Base-by-base conservation (phyloP, 148 eudicot genomes). In the Cornus suecica region DNA sequence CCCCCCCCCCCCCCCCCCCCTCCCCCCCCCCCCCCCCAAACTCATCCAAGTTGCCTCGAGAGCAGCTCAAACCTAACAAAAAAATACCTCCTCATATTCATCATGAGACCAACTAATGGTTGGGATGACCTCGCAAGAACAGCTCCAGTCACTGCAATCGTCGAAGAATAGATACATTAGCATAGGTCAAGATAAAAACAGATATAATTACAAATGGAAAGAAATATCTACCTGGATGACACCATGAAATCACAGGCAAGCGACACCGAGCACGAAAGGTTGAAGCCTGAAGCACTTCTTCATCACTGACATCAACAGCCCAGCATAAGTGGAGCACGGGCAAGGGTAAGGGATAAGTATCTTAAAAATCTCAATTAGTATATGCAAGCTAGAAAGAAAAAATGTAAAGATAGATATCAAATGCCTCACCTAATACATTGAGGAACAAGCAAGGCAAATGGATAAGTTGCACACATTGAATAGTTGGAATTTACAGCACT, bases 111-210 rank as follows among this genome's bases (percentile, higher is more conserved):
- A 81, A 96, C 99, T 76, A 96, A 79, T 74, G 99, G 99, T 81
- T 96, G 99, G 37, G 99, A 96, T 72, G 99, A 96, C 72, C 99
- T 90, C 58, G 99, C 99, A 70, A 96, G 90, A 75, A 96, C 99
- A 73, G 99, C 99, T 68, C 98, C 98, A 72, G 84, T 93, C 64
- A 65, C 99, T 96, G 79, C 60, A 77, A 58, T 71, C 48, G 83
- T 26, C 45, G 30, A 20, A 56, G 27, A 74, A 58, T 24, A 64
- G 41, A 77, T 22, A 22, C 58, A 20, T 26, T 7, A 66, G 54
- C 6, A 65, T 61, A 60, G 42, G 73, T 77, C 60, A 62, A 61
- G 64, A 30, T 25, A 52, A 42, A 70, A 51, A 69, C 15, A 29
- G 68, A 15, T 22, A 15, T 22, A 16, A 6, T 13, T 65, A 23